These are phyloP conservation scores for Colletotrichum eremochloae DNA, from an alignment of 2,329 filamentous ascomycete genomes.

Conservation along the genomic window DNA sequence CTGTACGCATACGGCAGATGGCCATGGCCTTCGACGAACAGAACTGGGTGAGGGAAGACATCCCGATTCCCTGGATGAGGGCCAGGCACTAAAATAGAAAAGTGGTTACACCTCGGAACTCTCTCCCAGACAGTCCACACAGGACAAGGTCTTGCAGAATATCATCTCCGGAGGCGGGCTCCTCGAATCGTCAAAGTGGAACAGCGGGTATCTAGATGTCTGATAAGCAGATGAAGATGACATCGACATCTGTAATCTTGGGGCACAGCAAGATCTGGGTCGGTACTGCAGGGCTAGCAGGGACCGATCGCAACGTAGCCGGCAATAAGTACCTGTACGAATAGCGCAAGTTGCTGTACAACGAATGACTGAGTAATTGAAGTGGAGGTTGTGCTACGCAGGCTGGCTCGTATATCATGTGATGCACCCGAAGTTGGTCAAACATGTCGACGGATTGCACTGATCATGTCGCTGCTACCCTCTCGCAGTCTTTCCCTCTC, in stretches of 20 bases:
- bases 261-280: slow-evolving; percentile 3
- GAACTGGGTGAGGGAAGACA: background rate
- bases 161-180: slow-evolving; percentile 33
- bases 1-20: background rate
- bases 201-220: slow-evolving; percentile 5
- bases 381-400: background rate
- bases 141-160: slow-evolving; percentile 18
- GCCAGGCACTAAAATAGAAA: slow-evolving; percentile 38
- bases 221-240: slow-evolving; percentile 19
- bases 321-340: background rate
- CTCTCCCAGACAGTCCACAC: slow-evolving; percentile 15
- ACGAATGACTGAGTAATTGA: background rate
- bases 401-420: background rate
- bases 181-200: slow-evolving; percentile 17
- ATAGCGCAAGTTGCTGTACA: background rate
- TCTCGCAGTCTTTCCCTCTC: background rate
- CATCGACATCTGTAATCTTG: slow-evolving; percentile 8
- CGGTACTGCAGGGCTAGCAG: background rate
- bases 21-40: background rate
- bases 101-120: slow-evolving; percentile 25
- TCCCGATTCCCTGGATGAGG: background rate
- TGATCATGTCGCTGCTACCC: background rate
- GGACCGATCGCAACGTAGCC: background rate
- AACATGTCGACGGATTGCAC: background rate
- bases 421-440: background rate